Evolutionary conservation across 73 alveolate species (phyloP).

Genomic region (Durusdinium trenchii): DNA sequence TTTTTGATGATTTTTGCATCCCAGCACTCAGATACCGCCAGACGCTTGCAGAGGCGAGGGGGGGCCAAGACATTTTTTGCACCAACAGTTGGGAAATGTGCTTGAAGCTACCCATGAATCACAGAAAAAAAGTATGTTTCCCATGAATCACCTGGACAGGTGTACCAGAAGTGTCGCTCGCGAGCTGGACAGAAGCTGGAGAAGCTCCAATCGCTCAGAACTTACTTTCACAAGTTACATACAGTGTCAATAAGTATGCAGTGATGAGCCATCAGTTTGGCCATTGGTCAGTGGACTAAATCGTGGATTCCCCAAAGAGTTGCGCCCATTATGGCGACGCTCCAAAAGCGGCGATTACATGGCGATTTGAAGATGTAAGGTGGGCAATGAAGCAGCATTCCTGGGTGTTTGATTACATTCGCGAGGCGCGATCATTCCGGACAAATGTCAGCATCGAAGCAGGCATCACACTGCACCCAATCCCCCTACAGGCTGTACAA

Average conservation of each 20-base stretch:
- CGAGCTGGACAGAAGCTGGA: conserved; percentile 22
- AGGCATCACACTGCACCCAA: no score
- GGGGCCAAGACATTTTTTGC: background rate
- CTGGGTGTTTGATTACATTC: conserved; percentile 29
- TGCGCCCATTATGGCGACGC: background rate
- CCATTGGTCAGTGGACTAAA: background rate
- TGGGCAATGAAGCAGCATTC: conserved; percentile 78
- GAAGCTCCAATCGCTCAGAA: background rate
- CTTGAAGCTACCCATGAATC: no score
- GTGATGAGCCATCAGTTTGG: background rate
- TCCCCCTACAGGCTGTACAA: background rate
- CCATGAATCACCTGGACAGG: background rate
- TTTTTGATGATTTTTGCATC: no score
- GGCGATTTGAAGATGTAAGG: background rate
- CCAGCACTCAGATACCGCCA: background rate
- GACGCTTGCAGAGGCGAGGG: conserved; percentile 15
- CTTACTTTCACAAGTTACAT: background rate
- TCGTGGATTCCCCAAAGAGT: background rate
- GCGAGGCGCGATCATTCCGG: background rate
- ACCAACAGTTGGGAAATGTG: no score
- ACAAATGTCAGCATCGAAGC: no score
- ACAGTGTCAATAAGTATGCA: no score
- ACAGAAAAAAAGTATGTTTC: no score
- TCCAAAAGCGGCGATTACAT: background rate
- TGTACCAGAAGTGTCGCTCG: background rate